These are phyloP conservation scores for Clausena lansium DNA, from an alignment of 345 rosid species.

Conservation along the genomic window DNA sequence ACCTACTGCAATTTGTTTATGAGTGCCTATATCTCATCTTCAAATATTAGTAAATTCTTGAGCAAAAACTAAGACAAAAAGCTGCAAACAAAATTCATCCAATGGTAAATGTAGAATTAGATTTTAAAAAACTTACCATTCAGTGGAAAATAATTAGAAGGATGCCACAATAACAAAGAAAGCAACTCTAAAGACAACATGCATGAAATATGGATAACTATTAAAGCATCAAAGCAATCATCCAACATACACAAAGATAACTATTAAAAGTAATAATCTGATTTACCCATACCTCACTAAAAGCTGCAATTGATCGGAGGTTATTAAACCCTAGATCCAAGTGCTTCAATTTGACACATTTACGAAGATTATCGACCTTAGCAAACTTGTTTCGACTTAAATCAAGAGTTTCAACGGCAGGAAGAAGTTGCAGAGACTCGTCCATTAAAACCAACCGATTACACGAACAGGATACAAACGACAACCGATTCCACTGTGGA, in stretches of 20 bases:
- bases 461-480: constrained; percentile 82
- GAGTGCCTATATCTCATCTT: not conserved
- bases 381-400: constrained; percentile 93
- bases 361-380: constrained; percentile 84
- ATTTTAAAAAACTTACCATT: too few relatives aligned
- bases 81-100: not conserved
- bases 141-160: too few relatives aligned
- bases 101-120: too few relatives aligned
- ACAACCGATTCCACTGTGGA: constrained; percentile 82
- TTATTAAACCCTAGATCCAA: constrained; percentile 96
- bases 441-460: constrained; percentile 92
- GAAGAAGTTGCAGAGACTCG: constrained; percentile 96
- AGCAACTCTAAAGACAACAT: not conserved
- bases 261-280: not conserved
- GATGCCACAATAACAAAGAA: not conserved
- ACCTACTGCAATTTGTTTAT: not conserved
- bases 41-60: not conserved
- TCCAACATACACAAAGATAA: not conserved
- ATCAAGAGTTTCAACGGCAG: constrained; percentile 92
- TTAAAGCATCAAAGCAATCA: not conserved
- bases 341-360: constrained; percentile 76
- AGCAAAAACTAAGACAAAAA: not conserved
- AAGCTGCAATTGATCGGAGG: constrained; percentile 61
- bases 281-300: constrained; percentile 60
- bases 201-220: not conserved